Conservation (phyloP, 2,329 filamentous ascomycete species). For the Monosporascus sp. region DNA sequence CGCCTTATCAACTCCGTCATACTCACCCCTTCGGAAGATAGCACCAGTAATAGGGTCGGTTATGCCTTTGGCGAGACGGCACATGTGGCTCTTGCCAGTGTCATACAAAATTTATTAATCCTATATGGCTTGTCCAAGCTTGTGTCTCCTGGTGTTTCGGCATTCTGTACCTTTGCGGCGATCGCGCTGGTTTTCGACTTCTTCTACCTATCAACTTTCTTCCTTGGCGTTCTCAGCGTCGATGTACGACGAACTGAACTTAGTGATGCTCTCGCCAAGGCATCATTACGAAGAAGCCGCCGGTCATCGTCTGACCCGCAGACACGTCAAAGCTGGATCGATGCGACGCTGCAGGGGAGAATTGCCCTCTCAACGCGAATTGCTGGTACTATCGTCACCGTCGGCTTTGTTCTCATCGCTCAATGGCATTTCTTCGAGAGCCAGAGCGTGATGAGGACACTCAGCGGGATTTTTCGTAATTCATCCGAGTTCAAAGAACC, state of each 20-base stretch:
- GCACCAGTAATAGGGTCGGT: slow-evolving; percentile 63
- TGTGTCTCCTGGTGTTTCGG: slow-evolving; percentile 64
- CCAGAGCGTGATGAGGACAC: slow-evolving; percentile 36
- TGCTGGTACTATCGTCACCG: slow-evolving; percentile 66
- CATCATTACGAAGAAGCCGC: slow-evolving; percentile 34
- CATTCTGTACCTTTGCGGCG: slow-evolving; percentile 71
- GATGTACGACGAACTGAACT: slow-evolving; percentile 73
- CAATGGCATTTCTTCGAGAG: slow-evolving; percentile 74
- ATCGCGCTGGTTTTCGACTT: slow-evolving; percentile 73
- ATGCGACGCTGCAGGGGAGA: slow-evolving; percentile 57
- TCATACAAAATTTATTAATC: slow-evolving; percentile 62
- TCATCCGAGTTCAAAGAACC: slow-evolving; percentile 22
- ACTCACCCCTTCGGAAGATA: slow-evolving; percentile 62
- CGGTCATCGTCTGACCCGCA: slow-evolving; percentile 16
- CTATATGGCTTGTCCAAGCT: slow-evolving; percentile 60
- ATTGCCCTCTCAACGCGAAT: slow-evolving; percentile 66
- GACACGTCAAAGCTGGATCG: slow-evolving; percentile 49
- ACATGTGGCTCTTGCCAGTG: slow-evolving; percentile 62
- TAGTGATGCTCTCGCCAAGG: slow-evolving; percentile 62
- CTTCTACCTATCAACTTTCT: slow-evolving; percentile 74
- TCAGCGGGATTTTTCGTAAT: slow-evolving; percentile 28
- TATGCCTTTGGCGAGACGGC: slow-evolving; percentile 70
- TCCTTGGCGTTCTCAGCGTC: slow-evolving; percentile 71
- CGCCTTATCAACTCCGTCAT: slow-evolving; percentile 74
- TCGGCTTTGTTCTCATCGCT: slow-evolving; percentile 65